Conservation (phyloP, 2,329 filamentous ascomycete genomes). For the Hypoxylon sp. region DNA sequence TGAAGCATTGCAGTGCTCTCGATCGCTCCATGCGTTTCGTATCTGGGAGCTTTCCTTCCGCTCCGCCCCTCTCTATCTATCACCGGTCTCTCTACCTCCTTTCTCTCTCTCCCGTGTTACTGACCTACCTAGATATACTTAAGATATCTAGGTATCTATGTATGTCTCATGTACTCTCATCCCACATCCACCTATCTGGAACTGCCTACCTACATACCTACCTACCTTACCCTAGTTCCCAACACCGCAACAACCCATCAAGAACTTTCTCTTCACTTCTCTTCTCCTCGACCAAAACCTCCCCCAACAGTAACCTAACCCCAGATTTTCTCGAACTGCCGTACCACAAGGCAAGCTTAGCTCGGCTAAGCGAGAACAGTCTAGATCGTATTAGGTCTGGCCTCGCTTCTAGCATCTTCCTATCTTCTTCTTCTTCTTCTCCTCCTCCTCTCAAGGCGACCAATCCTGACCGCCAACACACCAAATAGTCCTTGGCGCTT, state of each 20-base stretch:
- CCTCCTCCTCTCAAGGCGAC: constrained; percentile 17
- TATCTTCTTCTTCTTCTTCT: no score
- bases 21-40: constrained; percentile 14
- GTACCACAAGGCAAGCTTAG: constrained; percentile 14
- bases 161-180: constrained; percentile 1
- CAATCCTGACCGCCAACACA: constrained; percentile 4
- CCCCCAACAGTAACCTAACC: constrained; percentile 24
- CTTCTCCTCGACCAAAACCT: not conserved
- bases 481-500: constrained; percentile 17
- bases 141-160: not conserved
- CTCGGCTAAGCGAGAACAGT: constrained; percentile 25
- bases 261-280: not conserved
- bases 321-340: constrained; percentile 35
- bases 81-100: constrained; percentile 3
- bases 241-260: constrained; percentile 3
- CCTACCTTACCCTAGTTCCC: constrained; percentile 5
- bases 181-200: not conserved
- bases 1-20: constrained; percentile 9
- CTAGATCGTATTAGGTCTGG: constrained; percentile 27
- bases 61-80: constrained; percentile 13
- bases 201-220: not conserved
- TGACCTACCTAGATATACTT: not conserved
- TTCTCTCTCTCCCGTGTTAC: not conserved
- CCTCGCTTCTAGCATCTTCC: constrained; percentile 26
- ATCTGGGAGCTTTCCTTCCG: constrained; percentile 21